Evolutionary conservation across 495 filamentous ascomycete species (phyloP), one percentile per base, ranked within the genome.

Genomic region (Evansstolkia leycettana): DNA sequence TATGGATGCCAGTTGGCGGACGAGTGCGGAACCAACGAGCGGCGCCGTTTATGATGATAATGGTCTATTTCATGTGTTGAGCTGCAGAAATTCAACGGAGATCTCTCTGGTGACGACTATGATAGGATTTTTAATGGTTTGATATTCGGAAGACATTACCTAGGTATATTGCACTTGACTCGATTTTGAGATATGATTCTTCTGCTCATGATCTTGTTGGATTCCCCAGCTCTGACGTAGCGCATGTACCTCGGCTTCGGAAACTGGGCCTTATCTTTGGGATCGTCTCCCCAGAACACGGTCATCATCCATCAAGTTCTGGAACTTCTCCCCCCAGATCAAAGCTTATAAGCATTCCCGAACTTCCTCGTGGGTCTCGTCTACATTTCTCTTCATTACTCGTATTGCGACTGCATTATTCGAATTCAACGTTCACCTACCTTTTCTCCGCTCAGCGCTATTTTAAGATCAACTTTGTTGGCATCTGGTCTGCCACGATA

Each of bases 211-310:
- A 9, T 23, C 9, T 23, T 9, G 5, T 23, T 23, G 5, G 5
- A 4, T 23, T 23, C 20, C 20, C 20, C 20, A 23, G 20, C 5
- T 23, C 20, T 23, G 20, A 23, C 20, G 20, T 23, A 23, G 20
- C 20, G 5, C 20, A 9, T 45, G 42, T 53, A 57, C 62, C 62
- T 65, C 62, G 62, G 62, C 56, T 51, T 48, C 59, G 53, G 55
- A 45, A 28, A 15, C 33, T n/a, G 20, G 28, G 28, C 17, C 11
- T 24, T 42, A n/a, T 42, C 25, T 31, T 27, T 30, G 30, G n/a
- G n/a, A 13, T 13, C 28, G 31, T 45, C 38, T 28, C 26, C 26
- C 19, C 26, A 27, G 28, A 29, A 15, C 14, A n/a, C 10, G 5
- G 11, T 23, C 20, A n/a, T 24, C 18, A 20, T 34, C 32, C 10